These are phyloP conservation scores for Phytophthora foliorum DNA, from an alignment of 352 stramenopile genomes.

Conservation along the genomic window DNA sequence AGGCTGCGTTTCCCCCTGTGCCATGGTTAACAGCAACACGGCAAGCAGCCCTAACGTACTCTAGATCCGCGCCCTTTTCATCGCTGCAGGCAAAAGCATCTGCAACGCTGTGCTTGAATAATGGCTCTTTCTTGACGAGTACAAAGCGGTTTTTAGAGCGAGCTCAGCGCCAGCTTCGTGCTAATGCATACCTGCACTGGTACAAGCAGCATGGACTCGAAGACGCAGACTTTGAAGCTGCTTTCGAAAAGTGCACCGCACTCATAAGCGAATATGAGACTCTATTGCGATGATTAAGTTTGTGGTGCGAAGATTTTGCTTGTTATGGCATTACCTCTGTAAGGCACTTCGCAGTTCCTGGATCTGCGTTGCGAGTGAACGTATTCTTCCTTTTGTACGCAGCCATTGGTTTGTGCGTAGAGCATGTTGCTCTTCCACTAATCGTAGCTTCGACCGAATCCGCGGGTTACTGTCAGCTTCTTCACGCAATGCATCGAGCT, in stretches of 20 bases:
- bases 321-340: slow-evolving; percentile 11
- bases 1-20: slow-evolving; percentile 33
- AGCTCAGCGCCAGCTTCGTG: slow-evolving; percentile 55
- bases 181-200: slow-evolving; percentile 66
- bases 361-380: slow-evolving; percentile 32
- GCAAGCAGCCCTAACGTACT: slow-evolving; percentile 25
- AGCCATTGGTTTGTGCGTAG: slow-evolving; percentile 35
- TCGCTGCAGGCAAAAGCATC: slow-evolving; percentile 38
- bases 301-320: neutral
- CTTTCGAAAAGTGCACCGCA: slow-evolving; percentile 49
- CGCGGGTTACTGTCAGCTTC: slow-evolving; percentile 19
- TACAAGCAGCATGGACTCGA: slow-evolving; percentile 71
- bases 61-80: slow-evolving; percentile 29
- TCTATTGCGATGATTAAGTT: slow-evolving; percentile 34
- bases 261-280: slow-evolving; percentile 58
- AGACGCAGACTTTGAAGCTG: slow-evolving; percentile 52
- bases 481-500: slow-evolving; percentile 29
- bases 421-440: slow-evolving; percentile 31
- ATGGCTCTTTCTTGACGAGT: slow-evolving; percentile 54
- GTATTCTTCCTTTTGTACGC: slow-evolving; percentile 37
- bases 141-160: slow-evolving; percentile 53
- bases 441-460: slow-evolving; percentile 18
- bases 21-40: slow-evolving; percentile 29
- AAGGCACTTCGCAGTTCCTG: slow-evolving; percentile 35
- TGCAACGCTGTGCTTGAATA: slow-evolving; percentile 60